Evolutionary conservation across 345 rosid genomes (phyloP).

Genomic region (Gossypioides kirkii): DNA sequence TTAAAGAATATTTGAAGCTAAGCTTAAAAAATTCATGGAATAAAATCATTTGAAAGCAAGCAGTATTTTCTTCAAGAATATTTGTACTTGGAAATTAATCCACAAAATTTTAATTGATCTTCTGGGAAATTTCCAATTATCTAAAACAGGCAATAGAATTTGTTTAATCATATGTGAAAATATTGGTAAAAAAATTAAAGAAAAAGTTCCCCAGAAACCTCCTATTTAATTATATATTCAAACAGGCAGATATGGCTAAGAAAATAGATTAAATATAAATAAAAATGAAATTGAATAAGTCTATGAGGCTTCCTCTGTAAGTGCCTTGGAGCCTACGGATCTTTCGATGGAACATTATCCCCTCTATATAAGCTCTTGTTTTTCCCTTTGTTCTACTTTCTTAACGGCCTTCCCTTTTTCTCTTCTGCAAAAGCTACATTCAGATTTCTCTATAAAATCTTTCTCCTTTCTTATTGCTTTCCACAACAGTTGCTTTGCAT

Average conservation of each 20-base stretch:
- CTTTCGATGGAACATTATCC: slow-evolving; percentile 23
- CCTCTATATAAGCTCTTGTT: slow-evolving; percentile 54
- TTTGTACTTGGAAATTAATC: neutral
- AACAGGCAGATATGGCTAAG: slow-evolving; percentile 33
- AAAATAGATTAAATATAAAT: no score
- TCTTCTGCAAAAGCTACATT: slow-evolving; percentile 7
- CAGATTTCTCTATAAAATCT: slow-evolving; percentile 10
- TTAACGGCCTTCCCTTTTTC: slow-evolving; percentile 39
- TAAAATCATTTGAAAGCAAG: neutral
- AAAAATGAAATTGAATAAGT: slow-evolving; percentile 9
- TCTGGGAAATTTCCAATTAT: neutral
- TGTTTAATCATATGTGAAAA: slow-evolving; percentile 20
- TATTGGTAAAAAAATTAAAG: neutral
- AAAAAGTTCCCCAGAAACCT: neutral
- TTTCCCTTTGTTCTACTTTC: slow-evolving; percentile 40
- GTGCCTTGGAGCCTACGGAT: slow-evolving; percentile 76
- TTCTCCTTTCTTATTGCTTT: slow-evolving; percentile 1
- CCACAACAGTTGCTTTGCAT: neutral
- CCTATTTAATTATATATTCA: slow-evolving; percentile 28
- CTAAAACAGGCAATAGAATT: slow-evolving; percentile 1
- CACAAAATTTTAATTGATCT: neutral
- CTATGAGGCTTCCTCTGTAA: slow-evolving; percentile 41
- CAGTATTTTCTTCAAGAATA: neutral
- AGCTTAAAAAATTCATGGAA: neutral
- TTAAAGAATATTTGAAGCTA: neutral